phyloP scores from a whole-genome alignment of 169 alveolate species.

The Plasmodium chabaudi region DNA sequence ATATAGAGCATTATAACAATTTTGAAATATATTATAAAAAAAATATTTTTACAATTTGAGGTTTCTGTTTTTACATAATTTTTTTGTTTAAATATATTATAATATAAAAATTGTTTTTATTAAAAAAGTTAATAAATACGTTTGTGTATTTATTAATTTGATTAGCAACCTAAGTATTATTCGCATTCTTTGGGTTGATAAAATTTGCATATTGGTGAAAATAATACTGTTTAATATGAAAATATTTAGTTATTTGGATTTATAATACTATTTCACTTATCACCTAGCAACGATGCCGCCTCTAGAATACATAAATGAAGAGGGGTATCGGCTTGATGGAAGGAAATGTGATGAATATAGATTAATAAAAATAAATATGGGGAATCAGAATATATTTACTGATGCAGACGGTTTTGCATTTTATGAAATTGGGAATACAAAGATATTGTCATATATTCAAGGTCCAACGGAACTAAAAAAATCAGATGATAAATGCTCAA shows the following conservation, averaged over 20 bases:
- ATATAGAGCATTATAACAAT: no score
- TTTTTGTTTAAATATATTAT: no score
- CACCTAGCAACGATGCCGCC: constrained; percentile 20
- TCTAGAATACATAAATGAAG: constrained; percentile 83
- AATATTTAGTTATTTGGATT: not conserved
- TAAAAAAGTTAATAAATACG: no score
- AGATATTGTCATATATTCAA: constrained; percentile 62
- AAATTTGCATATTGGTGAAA: not conserved
- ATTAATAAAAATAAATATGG: constrained; percentile 79
- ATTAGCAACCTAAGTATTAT: no score
- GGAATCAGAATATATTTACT: constrained; percentile 74
- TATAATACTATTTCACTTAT: not conserved
- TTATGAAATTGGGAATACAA: constrained; percentile 73
- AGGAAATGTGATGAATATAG: constrained; percentile 81
- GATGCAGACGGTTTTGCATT: constrained; percentile 74
- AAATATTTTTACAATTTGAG: no score
- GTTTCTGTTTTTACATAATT: no score
- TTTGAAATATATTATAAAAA: no score
- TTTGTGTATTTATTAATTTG: no score
- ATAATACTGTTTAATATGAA: not conserved
- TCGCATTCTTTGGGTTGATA: no score
- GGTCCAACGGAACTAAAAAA: constrained; percentile 75
- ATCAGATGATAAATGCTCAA: constrained; percentile 66
- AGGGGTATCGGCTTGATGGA: constrained; percentile 86
- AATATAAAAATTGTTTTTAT: no score